These are phyloP conservation scores for Athelia psychrophila DNA, from an alignment of 1,284 basidiomycete genomes.

Conservation along the genomic window DNA sequence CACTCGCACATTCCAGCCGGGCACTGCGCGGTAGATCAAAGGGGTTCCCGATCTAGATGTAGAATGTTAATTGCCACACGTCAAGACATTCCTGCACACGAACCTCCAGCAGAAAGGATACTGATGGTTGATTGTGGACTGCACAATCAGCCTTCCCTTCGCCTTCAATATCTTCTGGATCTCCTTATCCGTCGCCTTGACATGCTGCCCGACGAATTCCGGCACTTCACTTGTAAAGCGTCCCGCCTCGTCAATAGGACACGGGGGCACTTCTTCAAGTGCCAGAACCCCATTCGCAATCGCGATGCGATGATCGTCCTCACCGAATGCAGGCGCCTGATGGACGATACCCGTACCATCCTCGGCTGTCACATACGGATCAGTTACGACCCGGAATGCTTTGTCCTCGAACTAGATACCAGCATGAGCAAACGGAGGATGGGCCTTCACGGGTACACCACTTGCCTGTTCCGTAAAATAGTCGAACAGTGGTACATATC, in stretches of 20 bases:
- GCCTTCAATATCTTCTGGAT: slow-evolving; percentile 93
- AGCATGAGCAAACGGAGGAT: neutral
- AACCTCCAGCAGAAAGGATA: slow-evolving; percentile 99
- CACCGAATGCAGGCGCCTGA: slow-evolving; percentile 98
- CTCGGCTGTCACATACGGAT: slow-evolving; percentile 91
- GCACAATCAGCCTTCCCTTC: slow-evolving; percentile 86
- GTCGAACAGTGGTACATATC: slow-evolving; percentile 94
- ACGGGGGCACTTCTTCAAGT: slow-evolving; percentile 92
- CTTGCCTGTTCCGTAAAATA: slow-evolving; percentile 92
- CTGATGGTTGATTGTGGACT: slow-evolving; percentile 84
- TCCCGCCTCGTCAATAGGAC: slow-evolving; percentile 91
- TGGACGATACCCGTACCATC: slow-evolving; percentile 99
- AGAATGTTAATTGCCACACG: neutral
- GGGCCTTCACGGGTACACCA: slow-evolving; percentile 1
- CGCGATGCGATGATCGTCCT: slow-evolving; percentile 96
- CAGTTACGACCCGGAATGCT: slow-evolving; percentile 88
- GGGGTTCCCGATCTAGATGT: slow-evolving; percentile 83
- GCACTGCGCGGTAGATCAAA: slow-evolving; percentile 94
- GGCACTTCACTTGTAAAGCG: slow-evolving; percentile 87
- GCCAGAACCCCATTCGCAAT: slow-evolving; percentile 81
- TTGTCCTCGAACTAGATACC: slow-evolving; percentile 77
- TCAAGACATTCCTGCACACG: slow-evolving; percentile 11
- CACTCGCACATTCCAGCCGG: slow-evolving; percentile 95
- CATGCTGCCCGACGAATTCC: slow-evolving; percentile 88
- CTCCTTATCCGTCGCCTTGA: slow-evolving; percentile 95